Conservation (phyloP, 1,284 basidiomycete species). For the Ceratobasidium sp. region DNA sequence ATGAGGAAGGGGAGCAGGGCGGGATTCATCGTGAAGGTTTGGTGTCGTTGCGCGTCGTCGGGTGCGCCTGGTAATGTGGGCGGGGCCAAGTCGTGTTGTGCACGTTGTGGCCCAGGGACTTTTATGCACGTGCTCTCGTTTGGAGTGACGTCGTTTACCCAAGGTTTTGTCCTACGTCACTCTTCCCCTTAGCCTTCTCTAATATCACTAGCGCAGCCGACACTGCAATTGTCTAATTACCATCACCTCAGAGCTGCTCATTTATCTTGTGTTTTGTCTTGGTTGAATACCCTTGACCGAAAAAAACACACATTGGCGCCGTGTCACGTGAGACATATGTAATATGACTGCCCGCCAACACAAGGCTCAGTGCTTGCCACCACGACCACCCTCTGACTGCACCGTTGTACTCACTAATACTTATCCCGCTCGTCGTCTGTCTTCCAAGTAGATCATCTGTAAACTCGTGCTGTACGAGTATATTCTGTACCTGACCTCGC, state of each 20-base stretch:
- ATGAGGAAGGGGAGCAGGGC: constrained; percentile 28
- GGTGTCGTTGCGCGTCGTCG: constrained; percentile 24
- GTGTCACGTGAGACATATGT: constrained; percentile 11
- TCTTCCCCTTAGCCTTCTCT: neutral
- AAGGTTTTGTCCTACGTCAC: constrained; percentile 12
- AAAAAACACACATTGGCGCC: neutral
- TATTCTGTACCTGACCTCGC: constrained; percentile 40
- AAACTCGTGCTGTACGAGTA: constrained; percentile 43
- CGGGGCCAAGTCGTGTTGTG: constrained; percentile 35
- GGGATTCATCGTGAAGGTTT: constrained; percentile 30
- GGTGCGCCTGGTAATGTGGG: constrained; percentile 14
- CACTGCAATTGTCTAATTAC: too few relatives aligned
- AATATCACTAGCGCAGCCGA: neutral
- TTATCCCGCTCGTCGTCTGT: constrained; percentile 17
- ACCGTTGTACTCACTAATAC: constrained; percentile 19
- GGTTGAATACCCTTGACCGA: too few relatives aligned
- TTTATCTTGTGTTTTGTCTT: too few relatives aligned
- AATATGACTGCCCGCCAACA: constrained; percentile 27
- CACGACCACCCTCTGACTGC: constrained; percentile 31
- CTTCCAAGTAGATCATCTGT: constrained; percentile 35
- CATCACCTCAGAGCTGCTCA: too few relatives aligned
- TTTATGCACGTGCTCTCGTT: constrained; percentile 5
- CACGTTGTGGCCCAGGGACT: constrained; percentile 20
- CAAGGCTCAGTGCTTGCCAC: constrained; percentile 32
- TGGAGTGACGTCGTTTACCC: constrained; percentile 20